Evolutionary conservation across 371 early-diverging fungal species (phyloP), one percentile per base, ranked within the genome.

Genomic region (Mortierella sp.): DNA sequence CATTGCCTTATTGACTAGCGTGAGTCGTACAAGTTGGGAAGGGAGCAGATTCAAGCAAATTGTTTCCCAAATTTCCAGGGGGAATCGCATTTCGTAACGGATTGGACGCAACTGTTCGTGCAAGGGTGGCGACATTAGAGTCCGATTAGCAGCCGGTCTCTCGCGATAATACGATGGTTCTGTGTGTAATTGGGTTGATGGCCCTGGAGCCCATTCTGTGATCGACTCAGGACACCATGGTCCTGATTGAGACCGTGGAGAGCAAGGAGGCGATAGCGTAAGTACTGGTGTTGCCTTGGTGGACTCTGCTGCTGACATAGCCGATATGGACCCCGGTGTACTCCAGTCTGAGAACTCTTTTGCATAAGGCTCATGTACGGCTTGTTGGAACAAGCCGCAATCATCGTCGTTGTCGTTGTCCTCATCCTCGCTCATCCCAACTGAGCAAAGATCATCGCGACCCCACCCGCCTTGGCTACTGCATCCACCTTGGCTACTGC

Each of bases 1-100:
- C 4, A 51, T 23, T 0, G 54, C 12, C 28, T 68, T 74, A 60
- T 63, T 74, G 22, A 59, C 74, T 23, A 54, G 51, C 10, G 67
- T 62, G 15, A 74, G 58, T 9, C 64, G 49, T 2, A 68, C 31
- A 19, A 74, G 54, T 22, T 72, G 67, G 8, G 73, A 72, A 19
- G 73, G 73, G 26, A 66, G 63, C 13, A 72, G 57, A n/a, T 65
- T 49, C 12, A 55, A 54, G 56, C 65, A 72, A 28, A 72, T 61
- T 8, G 13, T 10, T 9, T 8, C 28, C 72, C 72, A 72, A 28
- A 66, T 12, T 1, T 45, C 35, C 22, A 32, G 10, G 1, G 72
- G 66, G 15, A 71, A 7, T 12, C 40, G 35, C 37, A 47, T 17
- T 8, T 47, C n/a, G 47, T n/a, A 47, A n/a, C 7, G 47, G 7